Evolutionary conservation across 1,284 basidiomycete species (phyloP).

Genomic region (Phellinidium pouzarii): DNA sequence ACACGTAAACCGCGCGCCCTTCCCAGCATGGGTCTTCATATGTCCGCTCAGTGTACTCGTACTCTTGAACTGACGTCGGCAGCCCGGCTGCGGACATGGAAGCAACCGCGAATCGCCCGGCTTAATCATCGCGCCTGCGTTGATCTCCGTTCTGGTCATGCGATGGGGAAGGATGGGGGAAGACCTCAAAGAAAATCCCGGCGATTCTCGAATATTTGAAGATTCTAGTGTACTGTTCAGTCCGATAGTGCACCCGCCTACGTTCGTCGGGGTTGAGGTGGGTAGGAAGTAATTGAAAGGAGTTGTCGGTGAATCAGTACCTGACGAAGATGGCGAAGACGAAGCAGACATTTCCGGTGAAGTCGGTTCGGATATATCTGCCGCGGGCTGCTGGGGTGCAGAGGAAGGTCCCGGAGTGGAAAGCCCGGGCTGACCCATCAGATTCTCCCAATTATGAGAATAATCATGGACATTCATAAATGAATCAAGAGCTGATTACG

Average conservation of each 20-base stretch:
- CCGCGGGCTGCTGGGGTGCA: constrained; percentile 2
- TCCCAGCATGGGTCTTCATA: constrained; percentile 18
- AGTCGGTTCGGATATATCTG: constrained; percentile 12
- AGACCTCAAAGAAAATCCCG: neutral
- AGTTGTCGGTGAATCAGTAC: constrained; percentile 13
- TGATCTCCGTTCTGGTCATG: neutral
- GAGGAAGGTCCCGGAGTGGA: neutral
- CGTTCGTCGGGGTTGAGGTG: neutral
- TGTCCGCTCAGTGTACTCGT: constrained; percentile 19
- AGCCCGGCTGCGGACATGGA: constrained; percentile 18
- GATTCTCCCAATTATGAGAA: constrained; percentile 1
- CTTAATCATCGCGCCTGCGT: neutral
- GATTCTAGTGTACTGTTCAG: neutral
- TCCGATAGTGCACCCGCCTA: neutral
- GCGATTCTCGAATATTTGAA: neutral
- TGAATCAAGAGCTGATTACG: constrained; percentile 13
- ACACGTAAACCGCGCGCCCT: constrained; percentile 18
- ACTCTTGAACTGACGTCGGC: constrained; percentile 18
- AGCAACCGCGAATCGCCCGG: constrained; percentile 12
- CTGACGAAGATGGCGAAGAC: constrained; percentile 12
- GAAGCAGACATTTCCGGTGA: constrained; percentile 16
- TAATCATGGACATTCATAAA: constrained; percentile 11
- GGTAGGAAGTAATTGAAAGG: constrained; percentile 13
- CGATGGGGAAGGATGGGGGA: constrained; percentile 9
- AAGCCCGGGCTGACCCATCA: constrained; percentile 10